phyloP scores from a whole-genome alignment of 176 grass and related monocot species.

The Dendrocalamus sinicus region DNA sequence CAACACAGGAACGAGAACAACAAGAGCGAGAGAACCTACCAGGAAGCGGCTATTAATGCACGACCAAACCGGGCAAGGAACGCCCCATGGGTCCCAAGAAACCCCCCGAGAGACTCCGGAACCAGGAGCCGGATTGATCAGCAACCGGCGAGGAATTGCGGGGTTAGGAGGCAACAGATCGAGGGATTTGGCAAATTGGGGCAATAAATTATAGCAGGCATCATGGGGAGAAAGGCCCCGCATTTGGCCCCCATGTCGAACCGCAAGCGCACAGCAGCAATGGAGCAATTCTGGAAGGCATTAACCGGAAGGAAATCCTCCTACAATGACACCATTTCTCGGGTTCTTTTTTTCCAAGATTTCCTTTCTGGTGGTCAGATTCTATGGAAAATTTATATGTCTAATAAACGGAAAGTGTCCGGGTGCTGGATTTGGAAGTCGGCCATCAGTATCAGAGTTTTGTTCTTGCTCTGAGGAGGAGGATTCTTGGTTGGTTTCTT shows the following conservation, averaged over 20 bases:
- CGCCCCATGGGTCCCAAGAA: slow-evolving; percentile 22
- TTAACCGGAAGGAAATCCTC: neutral
- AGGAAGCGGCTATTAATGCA: slow-evolving; percentile 55
- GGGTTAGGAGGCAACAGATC: slow-evolving; percentile 28
- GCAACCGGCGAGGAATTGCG: slow-evolving; percentile 34
- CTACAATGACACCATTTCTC: neutral
- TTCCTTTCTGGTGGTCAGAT: neutral
- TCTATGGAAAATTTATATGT: neutral
- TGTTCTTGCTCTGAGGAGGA: slow-evolving; percentile 4
- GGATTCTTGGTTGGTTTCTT: slow-evolving; percentile 7
- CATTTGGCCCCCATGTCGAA: slow-evolving; percentile 11
- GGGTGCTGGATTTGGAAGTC: slow-evolving; percentile 10
- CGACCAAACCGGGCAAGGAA: slow-evolving; percentile 29
- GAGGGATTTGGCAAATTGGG: slow-evolving; percentile 4
- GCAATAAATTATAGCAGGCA: slow-evolving; percentile 35
- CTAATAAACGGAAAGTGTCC: neutral
- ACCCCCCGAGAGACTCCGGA: slow-evolving; percentile 3
- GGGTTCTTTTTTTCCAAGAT: neutral
- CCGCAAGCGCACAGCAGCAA: neutral
- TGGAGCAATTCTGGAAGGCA: slow-evolving; percentile 22
- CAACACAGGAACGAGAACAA: neutral
- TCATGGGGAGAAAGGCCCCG: slow-evolving; percentile 18
- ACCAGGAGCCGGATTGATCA: slow-evolving; percentile 30
- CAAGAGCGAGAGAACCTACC: slow-evolving; percentile 23
- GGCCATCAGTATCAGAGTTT: slow-evolving; percentile 15